Evolutionary conservation across 495 filamentous ascomycete species (phyloP), one percentile per base, ranked within the genome.

Genomic region (Niebla homalea): DNA sequence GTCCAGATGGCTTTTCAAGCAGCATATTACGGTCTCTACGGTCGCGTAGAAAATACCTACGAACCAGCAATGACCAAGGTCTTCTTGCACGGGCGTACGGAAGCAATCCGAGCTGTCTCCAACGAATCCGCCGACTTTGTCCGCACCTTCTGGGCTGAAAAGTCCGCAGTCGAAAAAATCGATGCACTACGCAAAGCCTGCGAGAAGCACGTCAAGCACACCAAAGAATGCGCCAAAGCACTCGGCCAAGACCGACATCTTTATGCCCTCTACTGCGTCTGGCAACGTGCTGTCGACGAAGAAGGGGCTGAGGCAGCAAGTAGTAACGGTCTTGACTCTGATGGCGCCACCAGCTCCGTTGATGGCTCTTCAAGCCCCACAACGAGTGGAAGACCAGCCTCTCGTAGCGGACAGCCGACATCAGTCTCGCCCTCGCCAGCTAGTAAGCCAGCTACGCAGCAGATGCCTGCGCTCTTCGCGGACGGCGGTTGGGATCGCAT

Each of bases 1-100:
- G 86, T 98, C 26, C 92, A 98, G 64, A 97, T 97, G 92, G 93
- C 92, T 4, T 97, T 95, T 70, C 92, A 98, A 65, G 92, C 92
- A 23, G 92, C 93, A 14, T 97, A 98, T 70, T 98, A 97, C 60
- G 92, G 93, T 25, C 79, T 98, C 29, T 98, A 98, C 57, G 92
- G 92, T 5, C 79, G 87, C 4, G 74, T 94, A 5, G 92, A 97
- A 66, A 93, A 86, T 61, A 90, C 86, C 2, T 98, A 98, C 63
- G 92, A 98, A 66, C 93, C 92, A 15, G 89, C 92, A 23, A 98
- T 98, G 92, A 98, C 92, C 15, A 98, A 98, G 66, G 66, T 79
- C 47, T 98, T 78, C 66, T 77, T 93, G 32, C 92, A 97, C 57
- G 92, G 92, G 11, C 83, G 92, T 20, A 98, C 92, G 1, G 92